phyloP scores from a whole-genome alignment of 306 rosid genomes.

The Ochetophila trinervis region DNA sequence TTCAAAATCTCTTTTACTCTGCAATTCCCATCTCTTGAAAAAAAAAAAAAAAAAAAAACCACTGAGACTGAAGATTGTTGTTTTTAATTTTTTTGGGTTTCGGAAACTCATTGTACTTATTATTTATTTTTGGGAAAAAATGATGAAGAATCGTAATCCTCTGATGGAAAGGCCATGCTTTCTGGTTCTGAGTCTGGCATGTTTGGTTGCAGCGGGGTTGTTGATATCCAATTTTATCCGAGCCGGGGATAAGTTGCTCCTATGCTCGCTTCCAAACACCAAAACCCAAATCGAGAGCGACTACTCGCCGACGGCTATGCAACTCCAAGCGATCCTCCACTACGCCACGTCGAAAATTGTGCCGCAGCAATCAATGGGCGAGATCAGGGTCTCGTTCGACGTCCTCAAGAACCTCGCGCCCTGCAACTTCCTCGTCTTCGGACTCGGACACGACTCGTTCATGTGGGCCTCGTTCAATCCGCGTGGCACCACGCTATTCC shows the following conservation, averaged over 20 bases:
- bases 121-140: no score
- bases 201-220: conserved; percentile 45
- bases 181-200: conserved; percentile 33
- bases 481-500: conserved; percentile 69
- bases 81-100: no score
- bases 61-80: no score
- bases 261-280: conserved; percentile 36
- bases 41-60: no score
- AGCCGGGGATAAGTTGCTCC: conserved; percentile 20
- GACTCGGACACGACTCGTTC: conserved; percentile 85
- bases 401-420: conserved; percentile 54
- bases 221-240: conserved; percentile 34
- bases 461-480: conserved; percentile 94
- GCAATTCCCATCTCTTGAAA: no score
- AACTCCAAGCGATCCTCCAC: conserved; percentile 68
- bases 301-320: conserved; percentile 32
- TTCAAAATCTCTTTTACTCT: neutral
- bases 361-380: conserved; percentile 69
- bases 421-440: conserved; percentile 75
- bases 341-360: conserved; percentile 71
- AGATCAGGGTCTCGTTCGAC: conserved; percentile 61
- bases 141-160: conserved; percentile 37
- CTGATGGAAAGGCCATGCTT: conserved; percentile 39
- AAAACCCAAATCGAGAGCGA: conserved; percentile 1
- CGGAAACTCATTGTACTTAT: no score